Base-by-base conservation (phyloP, 768 basidiomycete species). In the Termitomyces sp. region DNA sequence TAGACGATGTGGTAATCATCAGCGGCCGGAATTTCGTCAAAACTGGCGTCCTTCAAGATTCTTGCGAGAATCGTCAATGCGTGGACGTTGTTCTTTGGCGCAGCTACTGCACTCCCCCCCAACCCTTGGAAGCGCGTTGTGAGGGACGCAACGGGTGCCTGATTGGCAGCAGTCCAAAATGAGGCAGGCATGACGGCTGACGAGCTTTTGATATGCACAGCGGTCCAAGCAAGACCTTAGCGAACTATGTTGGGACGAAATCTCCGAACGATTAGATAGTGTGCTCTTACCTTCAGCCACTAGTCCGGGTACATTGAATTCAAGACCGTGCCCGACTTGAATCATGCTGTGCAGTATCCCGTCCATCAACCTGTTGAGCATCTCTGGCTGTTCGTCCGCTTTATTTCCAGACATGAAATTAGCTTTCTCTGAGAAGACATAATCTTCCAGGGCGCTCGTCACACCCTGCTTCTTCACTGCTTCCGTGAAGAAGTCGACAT, bases 31-130 rank as follows among this genome's bases (percentile, higher is more conserved):
- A 45, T 65, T 18, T 10, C 59, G 60, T 60, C 62, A 33, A 79
- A 75, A 20, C 68, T 71, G 24, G 72, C 60, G 63, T 88, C 85
- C 0, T 76, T 73, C 31, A 82, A 69, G 56, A 90, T 77, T 13
- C 81, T 77, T 0, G 81, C 75, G 29, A 86, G 69, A 26, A 87
- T 78, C 16, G 73, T 75, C 62, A 87, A 69, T 2, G 84, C 78
- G 58, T 84, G 79, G 0, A 71, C 67, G 44, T 57, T 12, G 62
- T 64, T 56, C 48, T 46, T 33, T 9, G 29, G 12, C 16, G 56
- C 5, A n/a, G 34, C 24, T 24, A 42, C n/a, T 26, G 51, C 24
- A 37, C 47, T 47, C 37, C 24, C 52, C 5, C 54, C 56, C 18
- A 60, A 54, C 20, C 34, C 31, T 5, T 39, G 20, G 28, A 60